These are phyloP conservation scores for Tetrapisispora fleetii DNA, from an alignment of 805 yeast species.

Conservation along the genomic window DNA sequence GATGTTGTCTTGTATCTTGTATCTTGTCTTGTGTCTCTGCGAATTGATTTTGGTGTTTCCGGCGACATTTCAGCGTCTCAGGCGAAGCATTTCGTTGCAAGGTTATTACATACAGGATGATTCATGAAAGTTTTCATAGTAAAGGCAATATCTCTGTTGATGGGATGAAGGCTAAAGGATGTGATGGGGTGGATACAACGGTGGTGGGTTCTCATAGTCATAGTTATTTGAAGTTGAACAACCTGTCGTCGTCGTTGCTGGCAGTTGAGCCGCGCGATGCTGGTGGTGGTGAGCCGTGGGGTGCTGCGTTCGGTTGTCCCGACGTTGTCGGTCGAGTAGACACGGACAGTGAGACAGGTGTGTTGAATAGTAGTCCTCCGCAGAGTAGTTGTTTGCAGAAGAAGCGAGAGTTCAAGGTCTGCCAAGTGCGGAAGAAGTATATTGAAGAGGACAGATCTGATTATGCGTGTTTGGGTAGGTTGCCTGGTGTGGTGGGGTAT, in stretches of 20 bases:
- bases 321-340: not conserved
- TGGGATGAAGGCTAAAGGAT: not conserved
- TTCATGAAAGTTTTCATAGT: not conserved
- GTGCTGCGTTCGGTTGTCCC: not conserved
- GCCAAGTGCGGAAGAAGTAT: conserved; percentile 6
- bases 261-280: not conserved
- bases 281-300: not conserved
- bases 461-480: not conserved
- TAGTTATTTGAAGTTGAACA: not conserved
- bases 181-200: not conserved
- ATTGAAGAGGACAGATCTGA: conserved; percentile 8
- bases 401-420: not conserved
- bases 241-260: not conserved
- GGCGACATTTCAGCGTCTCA: too few relatives aligned
- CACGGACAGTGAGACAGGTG: not conserved
- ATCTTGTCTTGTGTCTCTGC: too few relatives aligned
- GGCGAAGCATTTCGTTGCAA: too few relatives aligned
- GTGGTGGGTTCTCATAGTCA: not conserved
- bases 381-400: not conserved
- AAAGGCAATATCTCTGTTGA: not conserved
- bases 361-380: not conserved
- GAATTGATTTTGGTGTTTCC: too few relatives aligned
- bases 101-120: not conserved
- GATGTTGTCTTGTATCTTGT: too few relatives aligned
- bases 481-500: not conserved